Percentiles rank a stretch among this genome's conserved stretches.
Conservation (phyloP, 2,329 filamentous ascomycete species). For the Xylariaceae sp. region DNA sequence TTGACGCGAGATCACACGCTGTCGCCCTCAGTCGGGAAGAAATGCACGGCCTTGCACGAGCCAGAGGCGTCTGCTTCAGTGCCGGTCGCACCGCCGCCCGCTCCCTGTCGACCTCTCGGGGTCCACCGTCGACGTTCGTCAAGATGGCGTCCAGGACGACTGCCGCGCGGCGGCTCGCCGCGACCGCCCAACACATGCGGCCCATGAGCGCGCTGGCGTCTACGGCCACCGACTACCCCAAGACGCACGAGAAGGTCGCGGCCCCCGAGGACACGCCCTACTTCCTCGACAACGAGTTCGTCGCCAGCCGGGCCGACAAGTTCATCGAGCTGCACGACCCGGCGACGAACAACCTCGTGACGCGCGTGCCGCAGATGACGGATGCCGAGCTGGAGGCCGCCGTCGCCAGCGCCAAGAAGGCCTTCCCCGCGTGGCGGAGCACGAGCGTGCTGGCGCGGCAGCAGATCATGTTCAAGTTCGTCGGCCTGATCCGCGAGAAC, state of each 20-base stretch:
- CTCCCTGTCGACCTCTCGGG: constrained; percentile 16
- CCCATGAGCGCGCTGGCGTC: constrained; percentile 45
- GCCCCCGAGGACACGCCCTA: constrained; percentile 65
- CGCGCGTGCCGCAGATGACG: constrained; percentile 74
- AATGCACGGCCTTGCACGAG: constrained; percentile 24
- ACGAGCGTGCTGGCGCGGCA: constrained; percentile 68
- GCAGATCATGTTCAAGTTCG: constrained; percentile 84
- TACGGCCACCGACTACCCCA: constrained; percentile 57
- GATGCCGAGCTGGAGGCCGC: constrained; percentile 68
- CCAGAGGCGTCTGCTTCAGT: constrained; percentile 17
- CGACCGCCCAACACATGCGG: constrained; percentile 47
- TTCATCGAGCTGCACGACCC: constrained; percentile 79
- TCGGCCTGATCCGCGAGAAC: constrained; percentile 70
- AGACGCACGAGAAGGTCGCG: constrained; percentile 62
- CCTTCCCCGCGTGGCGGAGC: constrained; percentile 65
- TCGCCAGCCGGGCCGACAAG: constrained; percentile 57
- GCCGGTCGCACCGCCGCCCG: constrained; percentile 18
- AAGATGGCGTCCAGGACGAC: constrained; percentile 30
- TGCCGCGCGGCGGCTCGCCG: constrained; percentile 48
- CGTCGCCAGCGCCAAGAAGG: constrained; percentile 67
- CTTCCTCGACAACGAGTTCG: constrained; percentile 76
- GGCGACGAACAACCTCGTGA: constrained; percentile 79
- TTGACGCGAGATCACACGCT: no score
- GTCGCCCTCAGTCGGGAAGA: not conserved
- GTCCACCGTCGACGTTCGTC: constrained; percentile 8